Conservation (phyloP, 2,329 filamentous ascomycete species). For the Venturiaceae sp. region DNA sequence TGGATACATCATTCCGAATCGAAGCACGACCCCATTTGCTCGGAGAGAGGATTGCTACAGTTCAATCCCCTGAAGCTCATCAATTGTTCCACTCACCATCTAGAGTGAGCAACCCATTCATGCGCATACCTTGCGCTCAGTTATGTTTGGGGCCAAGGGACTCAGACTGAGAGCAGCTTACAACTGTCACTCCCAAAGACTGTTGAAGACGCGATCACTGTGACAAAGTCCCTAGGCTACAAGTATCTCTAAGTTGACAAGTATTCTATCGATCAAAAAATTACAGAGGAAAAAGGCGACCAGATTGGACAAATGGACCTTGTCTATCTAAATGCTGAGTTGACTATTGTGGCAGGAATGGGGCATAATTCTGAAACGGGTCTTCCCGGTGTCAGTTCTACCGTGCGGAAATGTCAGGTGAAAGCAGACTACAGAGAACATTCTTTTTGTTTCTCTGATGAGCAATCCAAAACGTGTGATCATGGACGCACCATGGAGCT, state of each 20-base stretch:
- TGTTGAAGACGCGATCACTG: constrained; percentile 15
- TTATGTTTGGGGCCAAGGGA: background rate
- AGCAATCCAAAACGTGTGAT: no score
- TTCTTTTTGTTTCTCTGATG: background rate
- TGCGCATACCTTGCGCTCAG: background rate
- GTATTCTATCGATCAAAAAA: constrained; percentile 19
- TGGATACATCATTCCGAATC: no score
- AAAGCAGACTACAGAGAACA: background rate
- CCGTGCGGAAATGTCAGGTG: background rate
- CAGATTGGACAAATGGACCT: constrained; percentile 17
- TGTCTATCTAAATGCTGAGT: constrained; percentile 14
- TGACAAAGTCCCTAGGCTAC: constrained; percentile 12
- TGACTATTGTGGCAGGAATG: constrained; percentile 15
- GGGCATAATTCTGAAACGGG: constrained; percentile 12
- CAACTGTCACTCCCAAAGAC: background rate
- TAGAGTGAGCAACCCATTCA: no score
- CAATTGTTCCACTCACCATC: no score
- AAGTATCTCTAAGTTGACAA: constrained; percentile 21
- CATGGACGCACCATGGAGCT: background rate
- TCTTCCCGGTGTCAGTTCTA: constrained; percentile 13
- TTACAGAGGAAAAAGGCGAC: constrained; percentile 9
- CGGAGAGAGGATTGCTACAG: no score
- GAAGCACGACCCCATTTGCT: no score
- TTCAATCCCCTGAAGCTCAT: no score
- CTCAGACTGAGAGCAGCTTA: background rate